phyloP scores from a whole-genome alignment of 106 monocot genomes.

The Dendrobium nobile region DNA sequence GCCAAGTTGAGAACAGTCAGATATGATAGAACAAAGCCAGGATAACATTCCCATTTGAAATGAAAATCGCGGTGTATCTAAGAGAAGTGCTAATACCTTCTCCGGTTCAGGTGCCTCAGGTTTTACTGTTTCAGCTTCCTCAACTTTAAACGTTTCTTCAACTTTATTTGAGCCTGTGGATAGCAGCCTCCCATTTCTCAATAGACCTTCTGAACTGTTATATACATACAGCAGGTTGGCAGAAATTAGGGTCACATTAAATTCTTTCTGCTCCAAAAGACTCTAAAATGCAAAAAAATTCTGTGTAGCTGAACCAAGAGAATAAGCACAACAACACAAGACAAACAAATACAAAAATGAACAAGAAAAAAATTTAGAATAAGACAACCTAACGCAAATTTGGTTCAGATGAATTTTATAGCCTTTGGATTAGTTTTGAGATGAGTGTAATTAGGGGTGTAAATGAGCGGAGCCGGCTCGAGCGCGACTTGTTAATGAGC shows the following conservation, averaged over 20 bases:
- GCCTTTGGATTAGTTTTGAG: too few species aligned
- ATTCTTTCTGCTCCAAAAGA: neutral
- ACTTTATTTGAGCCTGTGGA: conserved; percentile 59
- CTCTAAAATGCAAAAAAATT: neutral
- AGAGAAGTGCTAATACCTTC: conserved; percentile 33
- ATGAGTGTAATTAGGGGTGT: too few species aligned
- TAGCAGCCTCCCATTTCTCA: conserved; percentile 36
- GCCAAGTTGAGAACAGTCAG: neutral
- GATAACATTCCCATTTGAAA: conserved; percentile 1
- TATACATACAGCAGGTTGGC: neutral
- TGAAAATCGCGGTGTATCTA: neutral
- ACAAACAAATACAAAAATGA: neutral
- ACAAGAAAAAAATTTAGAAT: too few species aligned
- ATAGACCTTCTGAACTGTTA: conserved; percentile 23
- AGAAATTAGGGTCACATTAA: neutral
- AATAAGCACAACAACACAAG: neutral
- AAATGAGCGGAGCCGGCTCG: too few species aligned
- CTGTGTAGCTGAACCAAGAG: neutral
- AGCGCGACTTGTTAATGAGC: too few species aligned
- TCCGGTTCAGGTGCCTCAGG: conserved; percentile 47
- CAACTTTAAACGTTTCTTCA: conserved; percentile 75
- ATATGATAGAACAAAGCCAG: neutral
- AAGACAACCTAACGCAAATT: too few species aligned
- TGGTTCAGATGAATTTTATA: too few species aligned
- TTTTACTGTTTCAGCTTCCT: conserved; percentile 84